These are phyloP conservation scores for Aeschynomene evenia DNA, from an alignment of 306 rosid species.

Conservation along the genomic window DNA sequence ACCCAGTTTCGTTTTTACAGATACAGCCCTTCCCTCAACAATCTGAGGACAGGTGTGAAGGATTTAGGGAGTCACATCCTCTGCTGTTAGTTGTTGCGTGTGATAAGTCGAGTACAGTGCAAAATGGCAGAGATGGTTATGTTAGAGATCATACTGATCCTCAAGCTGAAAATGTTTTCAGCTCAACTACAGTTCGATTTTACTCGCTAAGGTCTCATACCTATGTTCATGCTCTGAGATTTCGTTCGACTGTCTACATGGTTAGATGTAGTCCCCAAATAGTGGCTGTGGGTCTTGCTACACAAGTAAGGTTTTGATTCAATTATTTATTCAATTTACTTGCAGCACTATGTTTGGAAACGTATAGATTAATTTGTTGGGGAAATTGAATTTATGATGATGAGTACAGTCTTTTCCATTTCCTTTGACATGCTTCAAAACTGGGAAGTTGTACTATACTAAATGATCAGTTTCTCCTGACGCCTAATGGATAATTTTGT, in stretches of 20 bases:
- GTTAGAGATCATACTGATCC: conserved; percentile 34
- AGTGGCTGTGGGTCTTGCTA: conserved; percentile 92
- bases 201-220: conserved; percentile 78
- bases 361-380: conserved; percentile 4
- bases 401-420: too few relatives aligned
- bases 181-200: conserved; percentile 86
- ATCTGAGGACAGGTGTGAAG: conserved; percentile 57
- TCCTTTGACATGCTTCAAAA: conserved; percentile 16
- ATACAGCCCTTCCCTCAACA: conserved; percentile 78
- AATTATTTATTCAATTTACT: conserved; percentile 14
- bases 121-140: conserved; percentile 67
- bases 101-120: conserved; percentile 70
- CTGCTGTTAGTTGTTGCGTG: conserved; percentile 90
- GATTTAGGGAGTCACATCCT: conserved; percentile 84
- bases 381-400: conserved; percentile 18
- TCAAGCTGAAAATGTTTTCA: conserved; percentile 54
- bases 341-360: conserved; percentile 20
- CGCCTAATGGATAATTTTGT: conserved; percentile 21
- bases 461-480: not conserved
- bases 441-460: conserved; percentile 21
- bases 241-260: conserved; percentile 89
- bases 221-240: conserved; percentile 94
- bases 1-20: conserved; percentile 95
- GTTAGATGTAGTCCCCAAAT: conserved; percentile 92
- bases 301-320: conserved; percentile 71